Evolutionary conservation across 2,329 filamentous ascomycete species (phyloP), one percentile per base, ranked within the genome.

Genomic region (Mycosphaerella arachidis): DNA sequence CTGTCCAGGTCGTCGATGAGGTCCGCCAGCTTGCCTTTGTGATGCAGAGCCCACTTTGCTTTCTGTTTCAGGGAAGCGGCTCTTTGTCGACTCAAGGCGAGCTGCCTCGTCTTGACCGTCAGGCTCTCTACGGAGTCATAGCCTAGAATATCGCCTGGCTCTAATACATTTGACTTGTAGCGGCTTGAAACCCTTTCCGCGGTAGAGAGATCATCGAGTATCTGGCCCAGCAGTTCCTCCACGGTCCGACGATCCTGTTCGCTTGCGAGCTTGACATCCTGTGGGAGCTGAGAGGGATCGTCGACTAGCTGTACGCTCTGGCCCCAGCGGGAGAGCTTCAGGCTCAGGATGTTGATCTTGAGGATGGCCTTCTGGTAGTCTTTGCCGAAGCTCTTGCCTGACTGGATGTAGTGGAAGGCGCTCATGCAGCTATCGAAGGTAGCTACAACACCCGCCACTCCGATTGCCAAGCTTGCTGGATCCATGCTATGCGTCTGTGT

Each of bases 331-430:
- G 43, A 24, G 24, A 67, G 61, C 1, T 61, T 57, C 7, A 57
- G 53, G n/a, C 61, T 40, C 3, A 61, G 55, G 2, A 62, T 16
- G 8, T 45, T 31, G 40, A 67, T 20, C 27, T 60, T 63, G 4
- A 79, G 69, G 48, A 72, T 70, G 48, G 66, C 70, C 24, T 58
- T 67, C 31, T 76, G 63, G 59, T 70, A 77, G 48, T 78, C 73
- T 24, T 53, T 40, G 0, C 68, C 72, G 48, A 76, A 76, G 37
- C 68, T 63, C 0, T 64, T 68, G 20, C 73, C 74, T 1, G 78
- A 66, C 51, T 79, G 73, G 51, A 79, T 61, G 60, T 76, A 76
- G 20, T 74, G 70, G 60, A 80, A 79, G 59, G 72, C 76, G 37
- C 73, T 69, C 43, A 79, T 68, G 48, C 72, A 76, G 57, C 70